Percentiles rank a stretch among this genome's conserved stretches.
Conservation (phyloP, 495 filamentous ascomycete genomes). For the Rhizodiscina lignyota region DNA sequence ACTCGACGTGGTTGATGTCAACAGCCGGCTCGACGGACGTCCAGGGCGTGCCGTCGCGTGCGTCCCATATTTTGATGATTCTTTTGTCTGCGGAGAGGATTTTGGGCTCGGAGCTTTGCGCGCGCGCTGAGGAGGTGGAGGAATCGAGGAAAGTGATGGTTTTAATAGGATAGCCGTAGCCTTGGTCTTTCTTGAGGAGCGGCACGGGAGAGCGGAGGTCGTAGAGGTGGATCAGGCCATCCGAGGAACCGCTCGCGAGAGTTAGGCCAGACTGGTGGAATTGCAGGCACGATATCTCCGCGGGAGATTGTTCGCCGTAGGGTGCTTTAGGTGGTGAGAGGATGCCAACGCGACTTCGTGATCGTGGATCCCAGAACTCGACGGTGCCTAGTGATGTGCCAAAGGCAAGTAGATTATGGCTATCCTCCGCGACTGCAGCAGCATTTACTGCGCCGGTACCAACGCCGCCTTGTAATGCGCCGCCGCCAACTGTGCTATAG, state of each 20-base stretch:
- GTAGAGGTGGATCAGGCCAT: slow-evolving; percentile 79
- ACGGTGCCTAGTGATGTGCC: slow-evolving; percentile 93
- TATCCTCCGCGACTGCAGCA: slow-evolving; percentile 74
- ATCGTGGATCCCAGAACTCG: slow-evolving; percentile 87
- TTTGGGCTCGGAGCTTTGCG: slow-evolving; percentile 55
- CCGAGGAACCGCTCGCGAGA: slow-evolving; percentile 73
- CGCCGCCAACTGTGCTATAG: slow-evolving; percentile 39
- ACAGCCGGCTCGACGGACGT: slow-evolving; percentile 89
- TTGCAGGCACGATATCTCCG: slow-evolving; percentile 69
- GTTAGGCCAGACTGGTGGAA: slow-evolving; percentile 77
- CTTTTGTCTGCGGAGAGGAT: slow-evolving; percentile 82
- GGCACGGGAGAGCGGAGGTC: slow-evolving; percentile 82
- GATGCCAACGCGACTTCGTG: slow-evolving; percentile 63
- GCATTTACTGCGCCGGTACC: slow-evolving; percentile 73
- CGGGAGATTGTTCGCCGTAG: too few relatives aligned
- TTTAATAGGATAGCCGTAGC: slow-evolving; percentile 87
- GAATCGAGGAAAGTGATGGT: slow-evolving; percentile 65
- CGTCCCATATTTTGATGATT: slow-evolving; percentile 95
- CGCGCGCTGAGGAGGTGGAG: slow-evolving; percentile 45
- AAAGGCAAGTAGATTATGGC: slow-evolving; percentile 83
- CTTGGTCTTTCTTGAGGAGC: slow-evolving; percentile 81
- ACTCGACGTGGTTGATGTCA: slow-evolving; percentile 82
- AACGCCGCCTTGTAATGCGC: slow-evolving; percentile 68
- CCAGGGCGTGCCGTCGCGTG: slow-evolving; percentile 66
- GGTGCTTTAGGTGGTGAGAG: slow-evolving; percentile 28